Conservation (phyloP, 441 rosid species). For the Cnidoscolus chayamansa region DNA sequence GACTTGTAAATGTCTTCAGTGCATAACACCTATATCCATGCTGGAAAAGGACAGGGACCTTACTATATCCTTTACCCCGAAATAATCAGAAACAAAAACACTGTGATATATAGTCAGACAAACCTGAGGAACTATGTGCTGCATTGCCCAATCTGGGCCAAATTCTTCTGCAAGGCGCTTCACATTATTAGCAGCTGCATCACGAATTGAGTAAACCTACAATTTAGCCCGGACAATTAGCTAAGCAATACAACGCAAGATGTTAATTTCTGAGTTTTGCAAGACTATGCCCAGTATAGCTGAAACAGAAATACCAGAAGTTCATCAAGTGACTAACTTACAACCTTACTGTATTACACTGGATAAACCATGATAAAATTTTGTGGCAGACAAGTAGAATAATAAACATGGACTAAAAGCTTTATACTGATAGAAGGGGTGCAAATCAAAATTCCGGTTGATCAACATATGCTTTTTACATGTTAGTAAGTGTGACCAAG, state of each 20-base stretch:
- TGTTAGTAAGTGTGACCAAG: not conserved
- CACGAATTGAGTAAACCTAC: constrained; percentile 94
- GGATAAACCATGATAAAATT: not conserved
- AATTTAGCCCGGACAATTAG: constrained; percentile 14
- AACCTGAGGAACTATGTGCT: constrained; percentile 95
- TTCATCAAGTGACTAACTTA: not conserved
- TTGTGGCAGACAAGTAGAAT: too few species aligned
- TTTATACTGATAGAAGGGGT: too few species aligned
- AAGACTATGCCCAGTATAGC: not conserved
- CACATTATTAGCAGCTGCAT: constrained; percentile 94
- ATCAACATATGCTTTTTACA: not conserved
- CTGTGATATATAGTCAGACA: not conserved
- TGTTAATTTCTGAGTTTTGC: not conserved
- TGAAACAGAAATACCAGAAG: not conserved
- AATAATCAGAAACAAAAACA: not conserved
- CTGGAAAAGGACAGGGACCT: not conserved
- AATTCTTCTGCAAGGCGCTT: constrained; percentile 98
- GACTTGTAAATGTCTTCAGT: not conserved
- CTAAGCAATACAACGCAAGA: not conserved
- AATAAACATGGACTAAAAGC: too few species aligned
- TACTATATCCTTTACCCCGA: not conserved
- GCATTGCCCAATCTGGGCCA: constrained; percentile 99
- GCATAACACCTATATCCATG: constrained; percentile 1
- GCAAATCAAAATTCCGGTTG: too few species aligned
- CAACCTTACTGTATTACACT: not conserved